Conservation (phyloP, 2,329 filamentous ascomycete species). For the Epichloe sp. region DNA sequence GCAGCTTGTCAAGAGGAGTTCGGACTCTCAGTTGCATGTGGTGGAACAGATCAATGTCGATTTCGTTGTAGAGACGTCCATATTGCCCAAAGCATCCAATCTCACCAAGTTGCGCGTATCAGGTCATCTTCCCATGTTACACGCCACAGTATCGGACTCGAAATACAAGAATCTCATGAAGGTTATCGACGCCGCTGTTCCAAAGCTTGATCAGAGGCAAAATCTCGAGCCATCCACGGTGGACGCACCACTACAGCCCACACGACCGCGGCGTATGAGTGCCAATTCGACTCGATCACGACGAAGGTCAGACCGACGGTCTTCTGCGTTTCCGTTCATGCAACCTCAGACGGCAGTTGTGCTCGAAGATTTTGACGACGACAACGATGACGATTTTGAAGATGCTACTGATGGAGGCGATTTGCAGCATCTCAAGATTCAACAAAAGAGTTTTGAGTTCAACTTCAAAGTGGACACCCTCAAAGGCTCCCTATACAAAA, state of each 20-base stretch:
- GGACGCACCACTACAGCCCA: constrained; percentile 12
- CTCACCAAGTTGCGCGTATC: constrained; percentile 85
- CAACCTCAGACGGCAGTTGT: constrained; percentile 64
- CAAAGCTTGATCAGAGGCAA: constrained; percentile 50
- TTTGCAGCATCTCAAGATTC: constrained; percentile 52
- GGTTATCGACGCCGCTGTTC: constrained; percentile 87
- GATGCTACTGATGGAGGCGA: constrained; percentile 47
- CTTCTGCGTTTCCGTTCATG: constrained; percentile 62
- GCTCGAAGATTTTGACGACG: constrained; percentile 61
- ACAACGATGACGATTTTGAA: constrained; percentile 53
- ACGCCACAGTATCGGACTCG: constrained; percentile 80
- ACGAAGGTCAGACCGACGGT: constrained; percentile 40
- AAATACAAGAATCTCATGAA: constrained; percentile 98
- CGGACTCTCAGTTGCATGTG: constrained; percentile 65
- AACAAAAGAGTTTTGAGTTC: constrained; percentile 89
- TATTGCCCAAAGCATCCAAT: constrained; percentile 89
- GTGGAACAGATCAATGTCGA: constrained; percentile 97
- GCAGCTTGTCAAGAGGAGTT: constrained; percentile 57
- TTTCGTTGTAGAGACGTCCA: constrained; percentile 91
- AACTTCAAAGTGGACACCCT: constrained; percentile 92
- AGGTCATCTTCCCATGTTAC: constrained; percentile 80
- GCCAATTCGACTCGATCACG: constrained; percentile 31
- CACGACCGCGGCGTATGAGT: constrained; percentile 33
- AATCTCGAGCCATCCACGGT: constrained; percentile 12
- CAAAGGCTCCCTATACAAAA: constrained; percentile 81